Evolutionary conservation across 164 flowering plant genomes (phyloP).

Genomic region (Tinospora cordifolia): DNA sequence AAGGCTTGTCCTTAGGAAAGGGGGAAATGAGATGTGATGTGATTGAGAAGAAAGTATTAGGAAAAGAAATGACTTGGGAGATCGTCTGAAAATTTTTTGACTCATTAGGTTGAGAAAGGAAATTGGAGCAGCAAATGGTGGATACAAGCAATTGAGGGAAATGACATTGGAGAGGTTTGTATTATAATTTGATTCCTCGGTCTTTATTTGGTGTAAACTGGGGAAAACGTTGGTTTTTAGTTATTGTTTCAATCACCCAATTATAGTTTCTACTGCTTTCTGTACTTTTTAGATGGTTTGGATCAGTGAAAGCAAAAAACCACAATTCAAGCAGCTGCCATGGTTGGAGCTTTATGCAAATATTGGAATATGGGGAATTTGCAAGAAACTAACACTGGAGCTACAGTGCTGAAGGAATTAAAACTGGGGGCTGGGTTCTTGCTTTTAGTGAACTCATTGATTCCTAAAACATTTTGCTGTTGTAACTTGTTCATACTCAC

Average conservation of each 20-base stretch:
- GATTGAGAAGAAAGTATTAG: neutral
- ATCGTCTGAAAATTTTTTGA: neutral
- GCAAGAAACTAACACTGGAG: no score
- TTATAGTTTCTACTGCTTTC: no score
- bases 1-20: neutral
- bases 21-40: neutral
- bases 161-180: neutral
- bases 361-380: no score
- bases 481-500: no score
- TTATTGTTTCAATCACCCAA: neutral
- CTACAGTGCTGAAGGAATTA: no score
- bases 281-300: no score
- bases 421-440: no score
- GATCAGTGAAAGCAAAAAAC: no score
- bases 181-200: neutral
- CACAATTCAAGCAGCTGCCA: no score
- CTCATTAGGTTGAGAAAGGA: neutral
- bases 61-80: neutral
- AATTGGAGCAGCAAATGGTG: neutral
- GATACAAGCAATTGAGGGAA: neutral
- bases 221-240: neutral
- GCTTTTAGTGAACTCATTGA: no score
- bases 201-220: neutral
- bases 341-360: no score
- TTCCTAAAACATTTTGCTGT: no score